A percentile compares a stretch with the other conserved stretches of the same genome.
Evolutionary conservation across 768 basidiomycete genomes (phyloP).

Genomic region (Candolleomyces efflorescens): DNA sequence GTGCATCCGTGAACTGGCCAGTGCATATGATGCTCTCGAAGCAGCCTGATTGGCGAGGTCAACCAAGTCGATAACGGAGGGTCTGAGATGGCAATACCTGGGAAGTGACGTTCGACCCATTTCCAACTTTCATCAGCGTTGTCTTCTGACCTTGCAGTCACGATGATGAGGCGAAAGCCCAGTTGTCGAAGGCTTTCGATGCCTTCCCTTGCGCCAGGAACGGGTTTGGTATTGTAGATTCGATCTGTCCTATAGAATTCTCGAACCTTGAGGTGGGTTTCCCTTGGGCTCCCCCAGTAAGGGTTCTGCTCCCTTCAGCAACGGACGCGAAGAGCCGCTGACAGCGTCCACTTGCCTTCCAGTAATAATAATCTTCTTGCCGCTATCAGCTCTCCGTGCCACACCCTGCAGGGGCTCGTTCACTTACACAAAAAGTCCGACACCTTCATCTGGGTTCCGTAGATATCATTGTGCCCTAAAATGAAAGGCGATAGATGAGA

Average conservation of each 20-base stretch:
- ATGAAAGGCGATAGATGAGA: background rate
- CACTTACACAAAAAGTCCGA: slow-evolving; percentile 59
- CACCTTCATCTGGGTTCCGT: slow-evolving; percentile 52
- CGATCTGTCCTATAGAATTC: slow-evolving; percentile 52
- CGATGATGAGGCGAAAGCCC: slow-evolving; percentile 67
- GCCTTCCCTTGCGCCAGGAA: slow-evolving; percentile 61
- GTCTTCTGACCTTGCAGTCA: slow-evolving; percentile 66
- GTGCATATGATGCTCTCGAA: slow-evolving; percentile 68
- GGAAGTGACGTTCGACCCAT: slow-evolving; percentile 66
- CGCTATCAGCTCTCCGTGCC: background rate
- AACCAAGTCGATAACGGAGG: background rate
- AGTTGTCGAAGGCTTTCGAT: slow-evolving; percentile 49
- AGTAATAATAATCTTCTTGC: slow-evolving; percentile 65
- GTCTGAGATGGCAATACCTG: slow-evolving; percentile 31
- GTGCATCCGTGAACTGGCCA: slow-evolving; percentile 60
- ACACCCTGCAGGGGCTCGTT: background rate
- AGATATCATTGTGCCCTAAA: slow-evolving; percentile 63
- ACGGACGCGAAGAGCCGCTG: background rate
- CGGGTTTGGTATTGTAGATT: slow-evolving; percentile 44
- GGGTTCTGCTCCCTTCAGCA: slow-evolving; percentile 33
- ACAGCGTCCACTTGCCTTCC: slow-evolving; percentile 49
- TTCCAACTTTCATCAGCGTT: slow-evolving; percentile 55
- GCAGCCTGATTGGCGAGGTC: slow-evolving; percentile 26
- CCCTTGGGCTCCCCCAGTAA: slow-evolving; percentile 57
- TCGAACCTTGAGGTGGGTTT: slow-evolving; percentile 56